phyloP scores from a whole-genome alignment of 169 alveolate species.

The Cryptosporidium muris region DNA sequence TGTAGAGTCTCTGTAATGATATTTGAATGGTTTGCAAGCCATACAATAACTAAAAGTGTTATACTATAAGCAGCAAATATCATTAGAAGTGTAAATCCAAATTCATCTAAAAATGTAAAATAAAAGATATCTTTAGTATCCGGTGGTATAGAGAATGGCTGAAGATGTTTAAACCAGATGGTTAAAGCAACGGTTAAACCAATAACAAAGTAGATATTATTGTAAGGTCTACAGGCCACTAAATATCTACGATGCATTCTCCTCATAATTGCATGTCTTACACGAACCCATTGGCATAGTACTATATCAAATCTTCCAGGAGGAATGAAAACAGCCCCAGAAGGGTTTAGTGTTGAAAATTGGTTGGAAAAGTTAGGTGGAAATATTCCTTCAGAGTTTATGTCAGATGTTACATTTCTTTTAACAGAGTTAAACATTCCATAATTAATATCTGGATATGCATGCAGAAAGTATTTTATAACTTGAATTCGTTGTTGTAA shows the following conservation, averaged over 20 bases:
- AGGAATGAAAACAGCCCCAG: slow-evolving; percentile 51
- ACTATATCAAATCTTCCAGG: slow-evolving; percentile 67
- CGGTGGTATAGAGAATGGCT: background rate
- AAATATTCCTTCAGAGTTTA: too few relatives aligned
- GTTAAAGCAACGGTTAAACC: slow-evolving; percentile 20
- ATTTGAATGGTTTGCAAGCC: slow-evolving; percentile 48
- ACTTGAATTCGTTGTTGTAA: slow-evolving; percentile 54
- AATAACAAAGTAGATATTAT: slow-evolving; percentile 24
- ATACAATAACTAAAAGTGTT: slow-evolving; percentile 59
- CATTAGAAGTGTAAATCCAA: slow-evolving; percentile 58
- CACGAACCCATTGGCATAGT: slow-evolving; percentile 68
- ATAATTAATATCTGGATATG: slow-evolving; percentile 60
- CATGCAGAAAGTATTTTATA: slow-evolving; percentile 37
- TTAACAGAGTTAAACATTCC: slow-evolving; percentile 32
- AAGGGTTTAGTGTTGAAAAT: background rate
- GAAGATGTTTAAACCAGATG: background rate
- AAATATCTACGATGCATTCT: slow-evolving; percentile 69
- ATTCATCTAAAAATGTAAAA: slow-evolving; percentile 46
- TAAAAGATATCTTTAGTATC: slow-evolving; percentile 8
- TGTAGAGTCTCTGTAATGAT: slow-evolving; percentile 37
- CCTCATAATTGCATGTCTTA: slow-evolving; percentile 64
- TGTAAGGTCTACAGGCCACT: slow-evolving; percentile 60
- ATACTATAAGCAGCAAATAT: slow-evolving; percentile 43
- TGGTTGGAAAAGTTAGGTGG: background rate
- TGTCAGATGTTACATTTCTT: slow-evolving; percentile 3